Base-by-base conservation (phyloP, 805 yeast species). In the Soucietia sequanensis region DNA sequence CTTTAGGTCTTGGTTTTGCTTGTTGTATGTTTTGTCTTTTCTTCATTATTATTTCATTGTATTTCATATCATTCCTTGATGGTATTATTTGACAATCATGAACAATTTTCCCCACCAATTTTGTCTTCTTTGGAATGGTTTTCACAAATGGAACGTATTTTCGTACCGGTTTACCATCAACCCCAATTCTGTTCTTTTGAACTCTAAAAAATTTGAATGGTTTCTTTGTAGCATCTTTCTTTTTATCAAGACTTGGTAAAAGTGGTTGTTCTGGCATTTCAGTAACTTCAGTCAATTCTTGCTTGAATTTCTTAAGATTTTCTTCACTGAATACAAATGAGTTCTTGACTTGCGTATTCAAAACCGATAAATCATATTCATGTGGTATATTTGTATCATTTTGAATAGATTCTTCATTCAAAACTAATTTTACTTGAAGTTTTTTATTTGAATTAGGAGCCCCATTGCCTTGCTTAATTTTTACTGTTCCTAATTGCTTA, bases 61-160 rank as follows among this genome's bases (percentile, higher is more conserved):
- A 88, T 54, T 83, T 82, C 19, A 76, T 72, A 52, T 88, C 95
- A 28, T 69, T 65, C 50, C 79, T 76, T 4, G 88, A 77, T 9
- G 98, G 97, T 33, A 84, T 76, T 14, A 87, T 81, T 48, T 84
- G 86, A 58, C 97, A 90, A 56, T 93, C 99, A 56, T 93, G 97
- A 37, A 82, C 84, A 19, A 91, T 81, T 23, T 89, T 86, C 24
- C 99, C 99, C 9, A 79, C 75, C 23, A 93, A 61, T 2, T 89
- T 76, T 0, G 99, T 90, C 50, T 86, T 85, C 80, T 66, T 89
- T 0, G 96, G 95, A 37, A 88, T 86, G 1, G 95, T 85, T 58
- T 82, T 84, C 9, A 87, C 90, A 56, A 78, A 86, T 9, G 95
- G 95, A n/a, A 82, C 74, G 42, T 69, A 76, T 50, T 80, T 59